phyloP scores from a whole-genome alignment of 2,329 filamentous ascomycete species.

The Teratosphaeria epicoccoides region DNA sequence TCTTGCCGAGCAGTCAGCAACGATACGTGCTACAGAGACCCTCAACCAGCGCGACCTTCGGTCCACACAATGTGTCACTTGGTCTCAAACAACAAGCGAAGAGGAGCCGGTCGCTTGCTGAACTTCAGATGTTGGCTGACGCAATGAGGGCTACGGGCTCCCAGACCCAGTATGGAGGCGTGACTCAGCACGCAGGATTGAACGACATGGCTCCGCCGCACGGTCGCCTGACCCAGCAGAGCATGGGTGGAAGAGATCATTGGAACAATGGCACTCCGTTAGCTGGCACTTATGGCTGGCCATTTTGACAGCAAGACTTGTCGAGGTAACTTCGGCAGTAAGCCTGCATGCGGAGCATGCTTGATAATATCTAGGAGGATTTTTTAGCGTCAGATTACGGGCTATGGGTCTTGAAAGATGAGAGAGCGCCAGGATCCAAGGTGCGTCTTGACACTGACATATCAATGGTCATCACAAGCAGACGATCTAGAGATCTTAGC shows the following conservation, averaged over 20 bases:
- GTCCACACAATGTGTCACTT: background rate
- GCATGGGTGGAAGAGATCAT: background rate
- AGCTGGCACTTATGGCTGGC: background rate
- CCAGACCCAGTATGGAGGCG: background rate
- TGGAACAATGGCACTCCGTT: background rate
- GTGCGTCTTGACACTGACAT: too few relatives aligned
- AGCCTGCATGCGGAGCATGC: too few relatives aligned
- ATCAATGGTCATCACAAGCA: too few relatives aligned
- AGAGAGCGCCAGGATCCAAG: too few relatives aligned
- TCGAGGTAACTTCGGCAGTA: background rate
- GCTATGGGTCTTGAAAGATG: too few relatives aligned
- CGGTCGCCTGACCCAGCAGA: background rate
- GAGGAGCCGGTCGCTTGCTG: background rate
- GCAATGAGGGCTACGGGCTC: background rate
- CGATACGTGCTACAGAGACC: background rate
- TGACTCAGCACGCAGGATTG: background rate
- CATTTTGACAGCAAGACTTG: background rate
- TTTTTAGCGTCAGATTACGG: too few relatives aligned
- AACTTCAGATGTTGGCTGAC: background rate
- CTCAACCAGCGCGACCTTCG: background rate
- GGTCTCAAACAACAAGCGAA: background rate
- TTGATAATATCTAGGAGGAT: too few relatives aligned
- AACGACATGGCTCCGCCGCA: background rate
- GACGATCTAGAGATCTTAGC: too few relatives aligned
- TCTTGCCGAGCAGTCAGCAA: background rate